phyloP scores from a whole-genome alignment of 768 basidiomycete species.

The Calocybe gangraenosa region DNA sequence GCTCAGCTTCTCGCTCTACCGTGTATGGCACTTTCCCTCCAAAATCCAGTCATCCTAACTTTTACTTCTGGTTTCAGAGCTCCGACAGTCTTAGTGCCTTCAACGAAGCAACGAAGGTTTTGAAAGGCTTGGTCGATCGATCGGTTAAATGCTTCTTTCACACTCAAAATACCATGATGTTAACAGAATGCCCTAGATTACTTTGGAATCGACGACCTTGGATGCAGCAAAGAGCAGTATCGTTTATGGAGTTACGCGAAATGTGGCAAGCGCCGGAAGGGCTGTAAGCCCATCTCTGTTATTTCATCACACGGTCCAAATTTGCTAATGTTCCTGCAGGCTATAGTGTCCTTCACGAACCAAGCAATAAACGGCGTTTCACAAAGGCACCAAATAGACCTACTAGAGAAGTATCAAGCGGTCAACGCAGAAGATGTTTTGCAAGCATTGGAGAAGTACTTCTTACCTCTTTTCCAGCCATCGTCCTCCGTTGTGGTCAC shows the following conservation, averaged over 20 bases:
- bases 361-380: conserved; percentile 86
- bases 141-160: conserved; percentile 48
- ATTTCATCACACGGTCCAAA: background rate
- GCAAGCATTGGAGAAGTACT: conserved; percentile 60
- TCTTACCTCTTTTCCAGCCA: conserved; percentile 82
- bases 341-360: conserved; percentile 79
- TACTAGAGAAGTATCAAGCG: conserved; percentile 76
- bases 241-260: conserved; percentile 77
- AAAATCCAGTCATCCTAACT: background rate
- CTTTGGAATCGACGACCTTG: conserved; percentile 72
- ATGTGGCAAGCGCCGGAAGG: conserved; percentile 80
- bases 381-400: conserved; percentile 66
- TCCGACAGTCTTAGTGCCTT: conserved; percentile 79
- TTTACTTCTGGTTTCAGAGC: conserved; percentile 43
- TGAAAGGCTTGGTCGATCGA: conserved; percentile 78
- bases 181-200: conserved; percentile 46
- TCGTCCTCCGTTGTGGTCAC: conserved; percentile 74
- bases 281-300: conserved; percentile 54
- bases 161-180: background rate
- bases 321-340: conserved; percentile 37
- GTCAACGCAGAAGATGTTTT: conserved; percentile 80
- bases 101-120: conserved; percentile 71
- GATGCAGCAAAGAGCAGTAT: conserved; percentile 92
- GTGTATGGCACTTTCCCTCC: conserved; percentile 42
- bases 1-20: conserved; percentile 72